Percentiles rank a stretch among this genome's conserved stretches.
Conservation (phyloP, 2,329 filamentous ascomycete species). For the Coleophoma eucalyptorum region DNA sequence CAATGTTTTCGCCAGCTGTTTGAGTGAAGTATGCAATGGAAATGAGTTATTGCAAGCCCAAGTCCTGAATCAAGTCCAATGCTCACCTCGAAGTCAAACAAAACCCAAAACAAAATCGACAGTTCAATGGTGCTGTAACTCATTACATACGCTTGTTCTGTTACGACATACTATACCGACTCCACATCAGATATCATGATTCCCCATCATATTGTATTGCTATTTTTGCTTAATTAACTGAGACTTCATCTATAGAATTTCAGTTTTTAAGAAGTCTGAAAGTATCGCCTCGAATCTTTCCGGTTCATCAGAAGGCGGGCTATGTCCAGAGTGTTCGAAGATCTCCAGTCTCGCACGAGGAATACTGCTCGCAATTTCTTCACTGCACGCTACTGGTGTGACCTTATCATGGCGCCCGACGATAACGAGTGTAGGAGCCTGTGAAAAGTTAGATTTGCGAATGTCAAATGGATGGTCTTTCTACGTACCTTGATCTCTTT, state of each 20-base stretch:
- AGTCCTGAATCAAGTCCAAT: too few relatives aligned
- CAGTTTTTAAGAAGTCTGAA: neutral
- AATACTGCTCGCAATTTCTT: slow-evolving; percentile 1
- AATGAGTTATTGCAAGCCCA: too few relatives aligned
- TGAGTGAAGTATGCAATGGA: too few relatives aligned
- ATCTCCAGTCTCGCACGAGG: neutral
- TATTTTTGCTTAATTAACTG: too few relatives aligned
- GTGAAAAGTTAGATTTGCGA: neutral
- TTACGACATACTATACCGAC: too few relatives aligned
- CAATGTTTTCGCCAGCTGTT: too few relatives aligned
- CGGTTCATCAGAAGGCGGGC: neutral
- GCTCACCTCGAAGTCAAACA: too few relatives aligned
- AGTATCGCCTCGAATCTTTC: neutral
- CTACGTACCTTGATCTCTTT: neutral
- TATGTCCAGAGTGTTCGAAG: slow-evolving; percentile 3
- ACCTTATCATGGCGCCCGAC: slow-evolving; percentile 2
- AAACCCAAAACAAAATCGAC: too few relatives aligned
- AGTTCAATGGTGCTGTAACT: too few relatives aligned
- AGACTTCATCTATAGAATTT: neutral
- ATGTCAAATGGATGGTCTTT: neutral
- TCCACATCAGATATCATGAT: too few relatives aligned
- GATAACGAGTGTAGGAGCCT: neutral
- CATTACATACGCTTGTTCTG: too few relatives aligned
- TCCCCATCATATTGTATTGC: too few relatives aligned
- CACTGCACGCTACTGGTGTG: neutral